Base-by-base conservation (phyloP, 495 filamentous ascomycete genomes). In the Achaetomiella virescens region DNA sequence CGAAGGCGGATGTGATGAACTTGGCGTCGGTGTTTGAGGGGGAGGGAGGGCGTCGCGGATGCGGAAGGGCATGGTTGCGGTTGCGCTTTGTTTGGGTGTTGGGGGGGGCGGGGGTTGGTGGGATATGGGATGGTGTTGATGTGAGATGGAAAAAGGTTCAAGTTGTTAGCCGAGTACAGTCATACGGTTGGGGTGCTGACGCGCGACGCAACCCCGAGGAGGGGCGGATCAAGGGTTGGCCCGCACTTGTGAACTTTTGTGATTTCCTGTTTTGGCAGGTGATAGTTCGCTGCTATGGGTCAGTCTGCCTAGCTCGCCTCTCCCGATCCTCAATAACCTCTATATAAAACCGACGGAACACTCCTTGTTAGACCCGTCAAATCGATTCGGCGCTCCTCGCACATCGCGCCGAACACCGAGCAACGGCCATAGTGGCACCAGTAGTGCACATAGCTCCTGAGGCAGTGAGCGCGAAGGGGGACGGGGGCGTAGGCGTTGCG, bases 1-100 rank as follows among this genome's bases (percentile, higher is more conserved):
- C 51, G 31, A 54, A 46, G 41, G 51, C 51, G 1, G 51, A 33
- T 8, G 42, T 40, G 48, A 58, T 52, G 55, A 52, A 58, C 29
- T 38, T 11, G 48, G 55, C 55, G 48, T 58, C 55, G 22, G 48
- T 46, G 42, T 58, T 33, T 9, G 55, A 22, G 35, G 55, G 48
- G 48, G 33, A 22, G 55, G 42, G 48, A 52, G 1, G 31, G 55
- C 55, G 48, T 58, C 55, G 41, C 55, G 55, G 42, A 58, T 58
- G 48, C 33, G 55, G 48, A 58, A 58, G 33, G 48, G 24, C 49
- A 52, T 46, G 41, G 31, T 33, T 33, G 37, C 20, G 47, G 29
- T 51, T 50, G 33, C 0, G 29, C 31, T 38, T 38, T 37, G 11
- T n/a, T n/a, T n/a, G n/a, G n/a, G 5, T n/a, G 20, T 1, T 31